Evolutionary conservation across 1,284 basidiomycete genomes (phyloP).

Genomic region (Malassezia sp.): DNA sequence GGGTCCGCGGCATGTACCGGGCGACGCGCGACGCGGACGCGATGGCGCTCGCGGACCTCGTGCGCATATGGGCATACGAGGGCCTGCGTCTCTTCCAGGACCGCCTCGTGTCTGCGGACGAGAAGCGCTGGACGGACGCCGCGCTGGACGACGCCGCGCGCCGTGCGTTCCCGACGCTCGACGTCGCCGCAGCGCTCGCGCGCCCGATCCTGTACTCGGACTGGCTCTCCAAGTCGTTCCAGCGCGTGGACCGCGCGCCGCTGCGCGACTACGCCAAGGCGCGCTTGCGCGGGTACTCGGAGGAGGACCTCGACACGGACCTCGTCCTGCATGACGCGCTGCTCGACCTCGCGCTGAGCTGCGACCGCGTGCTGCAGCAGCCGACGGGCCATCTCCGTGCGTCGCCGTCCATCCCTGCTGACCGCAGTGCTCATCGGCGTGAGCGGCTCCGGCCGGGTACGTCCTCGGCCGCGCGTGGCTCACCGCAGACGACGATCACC

Average conservation of each 20-base stretch:
- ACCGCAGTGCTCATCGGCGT: no score
- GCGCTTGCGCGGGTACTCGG: slow-evolving; percentile 60
- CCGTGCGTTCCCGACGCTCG: slow-evolving; percentile 83
- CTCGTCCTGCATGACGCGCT: slow-evolving; percentile 98
- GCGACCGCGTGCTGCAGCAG: slow-evolving; percentile 98
- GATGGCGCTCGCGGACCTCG: slow-evolving; percentile 75
- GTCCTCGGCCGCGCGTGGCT: no score
- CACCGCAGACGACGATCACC: slow-evolving; percentile 95
- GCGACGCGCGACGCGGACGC: slow-evolving; percentile 79
- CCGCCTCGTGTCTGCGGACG: slow-evolving; percentile 60
- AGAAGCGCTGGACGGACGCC: slow-evolving; percentile 73
- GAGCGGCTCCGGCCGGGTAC: slow-evolving; percentile 95
- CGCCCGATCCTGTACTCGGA: slow-evolving; percentile 95
- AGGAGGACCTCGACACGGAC: slow-evolving; percentile 79
- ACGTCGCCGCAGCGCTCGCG: slow-evolving; percentile 59
- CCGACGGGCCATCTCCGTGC: slow-evolving; percentile 89
- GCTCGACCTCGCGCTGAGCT: slow-evolving; percentile 87
- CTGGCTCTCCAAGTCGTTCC: slow-evolving; percentile 97
- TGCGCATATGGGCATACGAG: slow-evolving; percentile 97
- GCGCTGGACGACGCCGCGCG: slow-evolving; percentile 73
- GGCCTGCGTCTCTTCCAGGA: slow-evolving; percentile 95
- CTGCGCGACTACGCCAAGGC: slow-evolving; percentile 95
- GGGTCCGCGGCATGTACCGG: slow-evolving; percentile 95
- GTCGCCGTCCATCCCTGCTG: no score
- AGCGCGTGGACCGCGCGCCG: slow-evolving; percentile 81